A percentile compares a stretch with the other conserved stretches of the same genome.
These are phyloP conservation scores for Paramecium sexaurelia DNA, from an alignment of 73 alveolate genomes.

Conservation along the genomic window DNA sequence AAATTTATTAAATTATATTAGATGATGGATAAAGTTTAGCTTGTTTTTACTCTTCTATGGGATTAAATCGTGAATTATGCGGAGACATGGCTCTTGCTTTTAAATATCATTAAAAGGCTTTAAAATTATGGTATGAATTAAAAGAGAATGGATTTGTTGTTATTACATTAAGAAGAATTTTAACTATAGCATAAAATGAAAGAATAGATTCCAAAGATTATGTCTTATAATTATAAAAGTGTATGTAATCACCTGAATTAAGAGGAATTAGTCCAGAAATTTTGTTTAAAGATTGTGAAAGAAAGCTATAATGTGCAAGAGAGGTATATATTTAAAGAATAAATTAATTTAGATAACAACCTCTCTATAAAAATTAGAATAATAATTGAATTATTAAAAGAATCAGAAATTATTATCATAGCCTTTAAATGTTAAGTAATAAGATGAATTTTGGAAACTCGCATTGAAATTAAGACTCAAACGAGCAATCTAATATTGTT, in stretches of 20 bases:
- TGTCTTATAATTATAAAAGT: background rate
- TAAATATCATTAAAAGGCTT: conserved; percentile 54
- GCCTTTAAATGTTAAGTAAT: background rate
- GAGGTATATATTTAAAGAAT: background rate
- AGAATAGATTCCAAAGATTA: background rate
- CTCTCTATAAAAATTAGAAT: background rate
- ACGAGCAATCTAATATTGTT: background rate
- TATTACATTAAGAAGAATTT: conserved; percentile 32
- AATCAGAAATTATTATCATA: conserved; percentile 8
- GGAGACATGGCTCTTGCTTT: conserved; percentile 30
- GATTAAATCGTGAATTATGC: conserved; percentile 56
- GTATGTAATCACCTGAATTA: conserved; percentile 48
- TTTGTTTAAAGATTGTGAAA: conserved; percentile 60
- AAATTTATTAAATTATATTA: background rate
- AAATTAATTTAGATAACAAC: background rate
- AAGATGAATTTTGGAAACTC: conserved; percentile 36
- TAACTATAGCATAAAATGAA: background rate
- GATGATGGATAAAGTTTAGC: conserved; percentile 66
- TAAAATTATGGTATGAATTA: conserved; percentile 37
- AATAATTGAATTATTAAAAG: background rate
- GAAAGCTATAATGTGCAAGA: conserved; percentile 59
- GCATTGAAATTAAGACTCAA: conserved; percentile 22
- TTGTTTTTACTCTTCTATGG: conserved; percentile 66
- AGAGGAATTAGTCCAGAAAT: conserved; percentile 62
- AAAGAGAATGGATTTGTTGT: conserved; percentile 60